A percentile compares a stretch with the other conserved stretches of the same genome.
Conservation (phyloP, 1,284 basidiomycete genomes). For the Cryptococcus sp. region DNA sequence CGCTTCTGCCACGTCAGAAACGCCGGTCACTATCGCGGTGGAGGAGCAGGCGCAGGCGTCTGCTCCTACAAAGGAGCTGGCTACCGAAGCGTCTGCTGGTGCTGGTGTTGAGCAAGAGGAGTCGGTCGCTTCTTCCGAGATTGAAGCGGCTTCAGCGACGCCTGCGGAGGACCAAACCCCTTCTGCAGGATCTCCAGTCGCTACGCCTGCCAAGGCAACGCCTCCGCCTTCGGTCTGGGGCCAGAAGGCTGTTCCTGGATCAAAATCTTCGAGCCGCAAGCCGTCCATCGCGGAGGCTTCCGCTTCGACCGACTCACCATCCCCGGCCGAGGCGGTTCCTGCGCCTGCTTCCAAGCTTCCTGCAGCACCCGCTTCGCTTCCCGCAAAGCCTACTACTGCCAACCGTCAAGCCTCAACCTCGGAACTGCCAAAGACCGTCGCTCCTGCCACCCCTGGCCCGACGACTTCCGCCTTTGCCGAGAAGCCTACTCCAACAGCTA, state of each 20-base stretch:
- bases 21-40: neutral
- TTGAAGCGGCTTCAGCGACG: constrained; percentile 16
- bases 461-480: constrained; percentile 58
- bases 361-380: constrained; percentile 35
- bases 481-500: constrained; percentile 50
- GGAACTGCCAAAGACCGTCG: constrained; percentile 13
- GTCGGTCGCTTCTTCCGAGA: constrained; percentile 1
- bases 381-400: constrained; percentile 32
- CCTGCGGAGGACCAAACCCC: constrained; percentile 5
- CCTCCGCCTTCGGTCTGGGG: constrained; percentile 36
- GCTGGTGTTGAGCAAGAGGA: constrained; percentile 3
- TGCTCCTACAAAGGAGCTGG: neutral
- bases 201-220: constrained; percentile 14
- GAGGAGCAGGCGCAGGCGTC: constrained; percentile 4
- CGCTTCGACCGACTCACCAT: constrained; percentile 32
- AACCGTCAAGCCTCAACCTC: neutral
- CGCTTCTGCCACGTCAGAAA: constrained; percentile 12
- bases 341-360: constrained; percentile 30
- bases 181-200: constrained; percentile 6
- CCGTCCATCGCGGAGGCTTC: constrained; percentile 34
- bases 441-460: constrained; percentile 21
- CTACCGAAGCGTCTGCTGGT: constrained; percentile 1
- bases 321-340: constrained; percentile 38
- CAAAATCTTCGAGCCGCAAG: constrained; percentile 32
- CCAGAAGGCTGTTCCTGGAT: constrained; percentile 26